Percentiles rank a stretch among this genome's conserved stretches.
These are phyloP conservation scores for Cladosporium sp. DNA, from an alignment of 2,329 filamentous ascomycete species.

Conservation along the genomic window DNA sequence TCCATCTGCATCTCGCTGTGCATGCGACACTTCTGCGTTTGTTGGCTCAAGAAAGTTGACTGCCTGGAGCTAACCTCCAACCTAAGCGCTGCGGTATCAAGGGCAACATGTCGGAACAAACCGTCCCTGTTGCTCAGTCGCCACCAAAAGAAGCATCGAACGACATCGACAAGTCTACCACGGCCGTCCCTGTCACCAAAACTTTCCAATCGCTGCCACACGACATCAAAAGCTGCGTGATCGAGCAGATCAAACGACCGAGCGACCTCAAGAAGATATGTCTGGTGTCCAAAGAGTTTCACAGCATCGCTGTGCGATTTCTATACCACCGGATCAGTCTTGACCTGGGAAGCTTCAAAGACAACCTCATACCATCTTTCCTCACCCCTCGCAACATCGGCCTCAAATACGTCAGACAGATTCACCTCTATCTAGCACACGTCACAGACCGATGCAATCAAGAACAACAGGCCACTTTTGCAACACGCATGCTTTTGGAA, in stretches of 20 bases:
- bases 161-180: not conserved
- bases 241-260: slow-evolving; percentile 47
- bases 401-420: slow-evolving; percentile 47
- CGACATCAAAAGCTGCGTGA: slow-evolving; percentile 40
- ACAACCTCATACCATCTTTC: slow-evolving; percentile 47
- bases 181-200: not conserved
- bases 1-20: not conserved
- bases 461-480: slow-evolving; percentile 48
- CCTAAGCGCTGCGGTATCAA: not conserved
- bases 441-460: slow-evolving; percentile 46
- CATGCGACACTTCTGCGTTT: not conserved
- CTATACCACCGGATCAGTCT: slow-evolving; percentile 51
- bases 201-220: slow-evolving; percentile 22
- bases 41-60: not conserved
- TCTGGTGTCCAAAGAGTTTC: slow-evolving; percentile 49
- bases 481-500: slow-evolving; percentile 51
- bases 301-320: slow-evolving; percentile 47
- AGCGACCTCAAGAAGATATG: slow-evolving; percentile 51
- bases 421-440: slow-evolving; percentile 49
- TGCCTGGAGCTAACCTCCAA: not conserved
- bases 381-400: slow-evolving; percentile 50
- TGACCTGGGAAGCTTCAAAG: slow-evolving; percentile 47
- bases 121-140: not conserved
- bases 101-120: not conserved
- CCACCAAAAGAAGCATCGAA: not conserved